A percentile compares a stretch with the other conserved stretches of the same genome.
phyloP scores from a whole-genome alignment of 352 stramenopile species.

The Globisporangium canariense region DNA sequence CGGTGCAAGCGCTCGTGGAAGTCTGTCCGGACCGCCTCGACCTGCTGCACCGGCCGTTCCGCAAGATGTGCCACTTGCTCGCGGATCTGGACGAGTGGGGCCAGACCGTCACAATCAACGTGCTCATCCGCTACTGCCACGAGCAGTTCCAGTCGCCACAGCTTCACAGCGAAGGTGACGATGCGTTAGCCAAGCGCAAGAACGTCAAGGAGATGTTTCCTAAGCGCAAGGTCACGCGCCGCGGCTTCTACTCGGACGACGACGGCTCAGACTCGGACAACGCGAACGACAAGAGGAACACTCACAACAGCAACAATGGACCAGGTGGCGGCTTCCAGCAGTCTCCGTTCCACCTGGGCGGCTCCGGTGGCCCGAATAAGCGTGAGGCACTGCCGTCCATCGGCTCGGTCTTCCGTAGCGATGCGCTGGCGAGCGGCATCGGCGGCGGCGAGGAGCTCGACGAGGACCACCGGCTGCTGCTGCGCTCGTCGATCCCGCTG shows the following conservation, averaged over 20 bases:
- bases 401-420: conserved; percentile 73
- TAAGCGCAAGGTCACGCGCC: conserved; percentile 61
- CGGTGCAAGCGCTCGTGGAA: conserved; percentile 94
- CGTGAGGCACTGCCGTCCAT: conserved; percentile 56
- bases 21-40: conserved; percentile 95
- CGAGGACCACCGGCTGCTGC: conserved; percentile 93
- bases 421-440: conserved; percentile 63
- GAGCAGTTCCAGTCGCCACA: conserved; percentile 93
- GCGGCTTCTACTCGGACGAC: conserved; percentile 96
- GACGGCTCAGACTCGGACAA: conserved; percentile 89
- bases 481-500: conserved; percentile 94
- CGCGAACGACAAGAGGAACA: background rate
- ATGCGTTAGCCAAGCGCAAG: conserved; percentile 12
- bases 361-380: conserved; percentile 12
- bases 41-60: conserved; percentile 93
- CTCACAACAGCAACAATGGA: background rate
- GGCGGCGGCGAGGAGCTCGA: conserved; percentile 86
- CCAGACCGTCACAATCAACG: conserved; percentile 94
- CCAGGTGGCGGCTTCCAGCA: conserved; percentile 21
- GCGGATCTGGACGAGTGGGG: conserved; percentile 99
- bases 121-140: conserved; percentile 95
- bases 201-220: conserved; percentile 58
- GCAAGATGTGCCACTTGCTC: conserved; percentile 97
- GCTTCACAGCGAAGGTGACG: conserved; percentile 26
- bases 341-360: conserved; percentile 48